Evolutionary conservation across 208 protist genomes (phyloP).

Genomic region (Naegleria gruberi): DNA sequence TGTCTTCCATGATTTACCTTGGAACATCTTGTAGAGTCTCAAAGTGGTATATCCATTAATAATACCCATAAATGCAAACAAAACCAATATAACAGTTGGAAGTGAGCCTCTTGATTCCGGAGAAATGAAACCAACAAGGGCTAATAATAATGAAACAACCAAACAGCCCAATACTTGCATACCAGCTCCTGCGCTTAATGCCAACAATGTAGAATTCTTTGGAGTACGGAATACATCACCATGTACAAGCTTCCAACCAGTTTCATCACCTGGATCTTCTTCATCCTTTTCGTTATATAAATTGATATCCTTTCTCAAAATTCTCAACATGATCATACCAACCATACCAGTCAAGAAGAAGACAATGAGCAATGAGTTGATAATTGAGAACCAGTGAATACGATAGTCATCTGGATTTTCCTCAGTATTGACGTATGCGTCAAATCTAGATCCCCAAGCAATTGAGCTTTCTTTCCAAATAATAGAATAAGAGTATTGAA

Average conservation of each 20-base stretch:
- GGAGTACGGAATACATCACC: slow-evolving; percentile 71
- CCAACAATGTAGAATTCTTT: slow-evolving; percentile 42
- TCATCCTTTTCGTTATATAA: slow-evolving; percentile 51
- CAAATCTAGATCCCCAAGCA: slow-evolving; percentile 71
- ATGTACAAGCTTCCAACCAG: slow-evolving; percentile 75
- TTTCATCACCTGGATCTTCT: slow-evolving; percentile 59
- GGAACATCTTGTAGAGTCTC: slow-evolving; percentile 28
- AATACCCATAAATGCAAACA: slow-evolving; percentile 34
- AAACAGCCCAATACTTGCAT: slow-evolving; percentile 62
- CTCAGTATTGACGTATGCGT: slow-evolving; percentile 57
- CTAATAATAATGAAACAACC: slow-evolving; percentile 44
- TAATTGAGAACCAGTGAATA: slow-evolving; percentile 78
- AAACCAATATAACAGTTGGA: slow-evolving; percentile 24
- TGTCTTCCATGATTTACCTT: slow-evolving; percentile 27
- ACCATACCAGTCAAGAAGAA: slow-evolving; percentile 79
- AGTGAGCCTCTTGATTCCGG: slow-evolving; percentile 52
- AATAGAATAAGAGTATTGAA: slow-evolving; percentile 26
- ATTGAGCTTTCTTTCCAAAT: slow-evolving; percentile 21
- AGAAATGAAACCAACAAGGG: slow-evolving; percentile 69
- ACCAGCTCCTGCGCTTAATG: slow-evolving; percentile 55
- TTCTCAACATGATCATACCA: slow-evolving; percentile 80
- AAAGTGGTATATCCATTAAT: slow-evolving; percentile 24
- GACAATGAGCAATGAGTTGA: slow-evolving; percentile 82
- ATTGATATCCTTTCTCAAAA: slow-evolving; percentile 63
- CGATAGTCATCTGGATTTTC: slow-evolving; percentile 19